Percentiles rank a stretch among this genome's conserved stretches.
These are phyloP conservation scores for Chlamydomonas schloesseri DNA, from an alignment of 139 green algal species.

Conservation along the genomic window DNA sequence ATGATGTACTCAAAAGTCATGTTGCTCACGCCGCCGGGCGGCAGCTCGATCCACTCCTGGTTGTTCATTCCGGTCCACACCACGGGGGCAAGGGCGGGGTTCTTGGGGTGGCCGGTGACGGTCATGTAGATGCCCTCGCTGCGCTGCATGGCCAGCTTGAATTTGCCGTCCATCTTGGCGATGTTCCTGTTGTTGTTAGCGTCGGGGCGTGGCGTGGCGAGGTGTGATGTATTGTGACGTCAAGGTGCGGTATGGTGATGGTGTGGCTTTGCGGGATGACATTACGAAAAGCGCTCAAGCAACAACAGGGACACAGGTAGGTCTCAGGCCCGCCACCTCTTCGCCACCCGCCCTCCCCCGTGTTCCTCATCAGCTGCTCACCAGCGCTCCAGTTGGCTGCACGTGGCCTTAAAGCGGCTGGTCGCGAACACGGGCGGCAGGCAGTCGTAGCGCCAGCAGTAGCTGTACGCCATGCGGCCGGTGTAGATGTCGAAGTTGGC, in stretches of 20 bases:
- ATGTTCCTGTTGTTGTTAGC: slow-evolving; percentile 21
- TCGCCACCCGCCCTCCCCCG: no score
- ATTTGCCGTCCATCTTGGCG: slow-evolving; percentile 19
- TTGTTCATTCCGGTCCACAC: slow-evolving; percentile 21
- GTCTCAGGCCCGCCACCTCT: no score
- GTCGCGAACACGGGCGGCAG: slow-evolving; percentile 50
- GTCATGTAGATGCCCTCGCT: slow-evolving; percentile 35
- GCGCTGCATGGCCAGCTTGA: slow-evolving; percentile 19
- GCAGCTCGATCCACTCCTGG: slow-evolving; percentile 23
- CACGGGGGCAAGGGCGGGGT: neutral
- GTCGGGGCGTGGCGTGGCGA: no score
- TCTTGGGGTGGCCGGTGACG: slow-evolving; percentile 38
- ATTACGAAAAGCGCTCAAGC: no score
- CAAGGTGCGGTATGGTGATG: no score
- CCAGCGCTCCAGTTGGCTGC: slow-evolving; percentile 25
- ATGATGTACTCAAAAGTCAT: slow-evolving; percentile 48
- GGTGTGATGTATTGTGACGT: no score
- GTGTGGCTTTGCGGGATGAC: no score
- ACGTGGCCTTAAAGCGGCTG: slow-evolving; percentile 51
- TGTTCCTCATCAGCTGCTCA: no score
- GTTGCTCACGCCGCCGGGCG: slow-evolving; percentile 38
- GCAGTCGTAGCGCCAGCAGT: slow-evolving; percentile 63
- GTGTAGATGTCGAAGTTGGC: slow-evolving; percentile 59
- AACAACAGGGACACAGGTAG: no score
- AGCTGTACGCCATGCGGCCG: slow-evolving; percentile 54